A percentile compares a stretch with the other conserved stretches of the same genome.
These are phyloP conservation scores for Sideroxylon spinosum DNA, from an alignment of 179 eudicot species.

Conservation along the genomic window DNA sequence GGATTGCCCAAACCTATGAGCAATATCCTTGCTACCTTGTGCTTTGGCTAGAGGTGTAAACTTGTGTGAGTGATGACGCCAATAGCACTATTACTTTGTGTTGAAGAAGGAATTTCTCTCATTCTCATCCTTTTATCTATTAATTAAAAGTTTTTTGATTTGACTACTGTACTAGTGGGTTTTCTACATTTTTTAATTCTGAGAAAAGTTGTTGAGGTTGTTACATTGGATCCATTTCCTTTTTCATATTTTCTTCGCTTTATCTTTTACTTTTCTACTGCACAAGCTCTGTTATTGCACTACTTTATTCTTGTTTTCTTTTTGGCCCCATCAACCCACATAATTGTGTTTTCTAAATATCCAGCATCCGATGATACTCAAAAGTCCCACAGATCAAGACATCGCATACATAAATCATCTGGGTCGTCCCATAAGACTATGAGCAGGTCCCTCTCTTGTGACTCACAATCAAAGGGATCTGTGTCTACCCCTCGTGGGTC, in stretches of 20 bases:
- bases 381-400: slow-evolving; percentile 61
- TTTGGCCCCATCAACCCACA: slow-evolving; percentile 31
- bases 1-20: not conserved
- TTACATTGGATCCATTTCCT: slow-evolving; percentile 40
- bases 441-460: slow-evolving; percentile 51
- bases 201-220: slow-evolving; percentile 23
- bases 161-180: not conserved
- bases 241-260: slow-evolving; percentile 3
- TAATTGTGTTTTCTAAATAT: slow-evolving; percentile 26
- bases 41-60: not conserved
- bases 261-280: slow-evolving; percentile 18
- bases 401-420: slow-evolving; percentile 40
- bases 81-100: no score
- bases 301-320: slow-evolving; percentile 22
- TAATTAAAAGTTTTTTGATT: not conserved
- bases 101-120: not conserved
- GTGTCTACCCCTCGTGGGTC: slow-evolving; percentile 36
- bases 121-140: not conserved
- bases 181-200: not conserved
- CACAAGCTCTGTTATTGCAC: slow-evolving; percentile 16
- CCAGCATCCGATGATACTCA: slow-evolving; percentile 65
- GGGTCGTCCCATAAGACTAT: slow-evolving; percentile 42
- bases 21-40: not conserved
- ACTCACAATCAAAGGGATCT: slow-evolving; percentile 52
- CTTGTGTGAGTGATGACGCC: not conserved